Conservation (phyloP, 768 basidiomycete species). For the Suillus subalutaceus region DNA sequence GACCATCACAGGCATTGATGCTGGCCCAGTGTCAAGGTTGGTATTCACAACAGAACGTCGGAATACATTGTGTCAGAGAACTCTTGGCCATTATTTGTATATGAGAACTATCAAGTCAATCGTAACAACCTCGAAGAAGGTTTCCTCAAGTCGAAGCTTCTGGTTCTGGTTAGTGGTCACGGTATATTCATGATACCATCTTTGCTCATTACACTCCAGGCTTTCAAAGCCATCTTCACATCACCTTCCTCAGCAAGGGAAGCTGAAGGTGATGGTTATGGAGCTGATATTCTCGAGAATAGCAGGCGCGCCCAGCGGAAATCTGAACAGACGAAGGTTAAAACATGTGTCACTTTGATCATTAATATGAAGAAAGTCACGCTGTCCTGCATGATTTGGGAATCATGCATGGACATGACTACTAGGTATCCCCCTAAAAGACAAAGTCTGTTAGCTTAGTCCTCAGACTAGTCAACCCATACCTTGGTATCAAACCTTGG, state of each 20-base stretch:
- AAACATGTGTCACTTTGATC: constrained; percentile 3
- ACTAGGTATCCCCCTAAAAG: too few species aligned
- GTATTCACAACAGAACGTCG: constrained; percentile 11
- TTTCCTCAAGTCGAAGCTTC: not conserved
- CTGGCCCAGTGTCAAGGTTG: not conserved
- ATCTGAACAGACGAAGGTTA: not conserved
- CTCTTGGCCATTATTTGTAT: constrained; percentile 11
- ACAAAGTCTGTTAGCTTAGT: too few species aligned
- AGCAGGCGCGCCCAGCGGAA: not conserved
- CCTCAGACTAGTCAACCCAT: too few species aligned
- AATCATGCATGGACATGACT: too few species aligned
- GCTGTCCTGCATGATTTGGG: too few species aligned
- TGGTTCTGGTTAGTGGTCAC: not conserved
- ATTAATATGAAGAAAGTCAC: not conserved
- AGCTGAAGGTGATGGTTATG: constrained; percentile 1
- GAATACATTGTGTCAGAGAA: constrained; percentile 14
- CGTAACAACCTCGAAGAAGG: not conserved
- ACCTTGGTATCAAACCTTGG: too few species aligned
- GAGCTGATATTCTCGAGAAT: not conserved
- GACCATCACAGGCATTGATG: not conserved
- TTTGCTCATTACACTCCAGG: constrained; percentile 4
- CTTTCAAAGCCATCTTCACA: constrained; percentile 17
- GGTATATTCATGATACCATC: too few species aligned
- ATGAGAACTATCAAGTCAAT: not conserved
- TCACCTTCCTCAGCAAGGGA: constrained; percentile 16